Evolutionary conservation across 2,329 filamentous ascomycete species (phyloP).

Genomic region (Akanthomyces lecanii): DNA sequence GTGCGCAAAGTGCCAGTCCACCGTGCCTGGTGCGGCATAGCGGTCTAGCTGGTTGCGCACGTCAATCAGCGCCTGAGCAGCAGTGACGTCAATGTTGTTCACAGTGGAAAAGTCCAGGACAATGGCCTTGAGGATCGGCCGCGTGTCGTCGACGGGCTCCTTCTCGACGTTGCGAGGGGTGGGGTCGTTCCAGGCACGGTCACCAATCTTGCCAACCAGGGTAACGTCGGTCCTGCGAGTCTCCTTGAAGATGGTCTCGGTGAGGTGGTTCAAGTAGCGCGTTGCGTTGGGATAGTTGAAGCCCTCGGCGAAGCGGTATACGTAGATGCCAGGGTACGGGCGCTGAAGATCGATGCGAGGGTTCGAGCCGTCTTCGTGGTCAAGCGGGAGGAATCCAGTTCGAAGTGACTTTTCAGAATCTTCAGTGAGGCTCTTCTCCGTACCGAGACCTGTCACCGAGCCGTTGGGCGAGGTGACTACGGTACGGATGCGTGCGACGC

Average conservation of each 20-base stretch:
- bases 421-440: conserved; percentile 41
- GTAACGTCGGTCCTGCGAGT: conserved; percentile 43
- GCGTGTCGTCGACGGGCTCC: conserved; percentile 29
- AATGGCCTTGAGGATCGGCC: conserved; percentile 51
- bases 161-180: conserved; percentile 35
- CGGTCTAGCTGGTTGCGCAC: conserved; percentile 50
- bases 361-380: conserved; percentile 87
- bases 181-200: conserved; percentile 57
- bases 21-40: conserved; percentile 42
- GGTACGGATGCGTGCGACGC: conserved; percentile 32
- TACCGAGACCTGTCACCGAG: conserved; percentile 13
- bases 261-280: conserved; percentile 77
- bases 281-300: conserved; percentile 96
- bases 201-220: conserved; percentile 43
- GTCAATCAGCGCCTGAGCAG: conserved; percentile 51
- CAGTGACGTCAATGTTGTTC: conserved; percentile 53
- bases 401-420: conserved; percentile 47
- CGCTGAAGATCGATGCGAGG: conserved; percentile 73
- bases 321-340: conserved; percentile 89
- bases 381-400: conserved; percentile 81
- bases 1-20: conserved; percentile 50
- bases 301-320: conserved; percentile 90
- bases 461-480: conserved; percentile 16
- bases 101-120: conserved; percentile 53
- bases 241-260: conserved; percentile 43